Evolutionary conservation across 2,329 filamentous ascomycete genomes (phyloP).

Genomic region (Fusarium haematococcum): DNA sequence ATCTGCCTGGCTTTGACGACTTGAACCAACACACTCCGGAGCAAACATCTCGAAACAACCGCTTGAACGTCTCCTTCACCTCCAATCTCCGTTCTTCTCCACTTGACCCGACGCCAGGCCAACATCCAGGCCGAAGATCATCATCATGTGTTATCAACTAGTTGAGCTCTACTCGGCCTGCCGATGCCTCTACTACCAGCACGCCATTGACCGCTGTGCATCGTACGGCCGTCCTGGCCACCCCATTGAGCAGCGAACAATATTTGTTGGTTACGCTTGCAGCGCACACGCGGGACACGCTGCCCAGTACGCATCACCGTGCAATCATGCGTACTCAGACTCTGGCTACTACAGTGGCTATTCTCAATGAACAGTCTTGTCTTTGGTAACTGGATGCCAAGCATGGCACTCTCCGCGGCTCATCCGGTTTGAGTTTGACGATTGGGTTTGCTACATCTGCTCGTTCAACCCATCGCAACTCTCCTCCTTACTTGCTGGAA

Average conservation of each 20-base stretch:
- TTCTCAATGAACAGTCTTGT: conserved; percentile 66
- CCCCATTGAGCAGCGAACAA: conserved; percentile 76
- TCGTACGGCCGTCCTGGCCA: conserved; percentile 81
- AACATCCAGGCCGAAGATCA: conserved; percentile 24
- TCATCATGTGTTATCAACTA: conserved; percentile 86
- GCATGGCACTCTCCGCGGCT: conserved; percentile 56
- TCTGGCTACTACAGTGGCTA: conserved; percentile 65
- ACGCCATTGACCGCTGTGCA: conserved; percentile 85
- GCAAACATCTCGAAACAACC: conserved; percentile 14
- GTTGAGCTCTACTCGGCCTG: conserved; percentile 89
- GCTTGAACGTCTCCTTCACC: conserved; percentile 5
- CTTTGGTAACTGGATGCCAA: conserved; percentile 61
- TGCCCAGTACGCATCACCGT: conserved; percentile 54
- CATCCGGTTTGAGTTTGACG: conserved; percentile 56
- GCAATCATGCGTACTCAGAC: conserved; percentile 59
- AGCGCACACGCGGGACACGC: conserved; percentile 48
- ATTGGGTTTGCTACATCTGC: conserved; percentile 63
- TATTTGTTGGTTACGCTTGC: conserved; percentile 87
- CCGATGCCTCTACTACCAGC: conserved; percentile 88
- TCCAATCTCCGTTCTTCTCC: conserved; percentile 13
- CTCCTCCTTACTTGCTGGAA: conserved; percentile 60
- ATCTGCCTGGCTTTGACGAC: conserved; percentile 4
- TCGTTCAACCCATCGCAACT: conserved; percentile 62
- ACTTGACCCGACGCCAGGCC: conserved; percentile 25
- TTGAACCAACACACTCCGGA: conserved; percentile 5